Evolutionary conservation across 108 stramenopile species (phyloP), one percentile per base, ranked within the genome.

Genomic region (Fragilaria crotonensis): DNA sequence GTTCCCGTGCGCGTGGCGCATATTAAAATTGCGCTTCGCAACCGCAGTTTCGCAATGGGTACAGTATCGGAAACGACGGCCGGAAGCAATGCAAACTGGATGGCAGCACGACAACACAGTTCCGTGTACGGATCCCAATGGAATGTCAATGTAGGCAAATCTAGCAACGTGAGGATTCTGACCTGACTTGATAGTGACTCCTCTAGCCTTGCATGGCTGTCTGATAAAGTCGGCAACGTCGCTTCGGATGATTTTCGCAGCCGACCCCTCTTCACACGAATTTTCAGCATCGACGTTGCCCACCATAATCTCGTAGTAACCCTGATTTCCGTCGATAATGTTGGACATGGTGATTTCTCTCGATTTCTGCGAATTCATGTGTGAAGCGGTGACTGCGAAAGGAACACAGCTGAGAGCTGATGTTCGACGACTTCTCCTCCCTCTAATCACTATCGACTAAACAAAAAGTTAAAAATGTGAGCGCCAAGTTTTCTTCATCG

Each of bases 41-140:
- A 41, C 36, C 7, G 36, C 36, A 41, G 36, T 41, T 41, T 41
- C 11, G 36, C 36, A 41, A 41, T 41, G 36, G 7, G 14, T 41
- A n/a, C 55, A 56, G 28, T 41, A 56, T 27, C 55, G 55, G 55
- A 56, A 56, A 18, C 55, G 55, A 33, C 55, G 31, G 7, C 55
- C 55, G 19, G 20, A 21, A 18, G 23, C 18, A 5, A 44, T 20
- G 55, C 55, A 56, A 7, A 44, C 14, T 20, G 41, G 33, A 44
- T 56, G 31, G 19, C 33, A 31, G 22, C 55, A 56, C 7, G 41
- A n/a, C 5, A 56, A 27, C 27, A 56, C 28, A 7, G 22, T 33
- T 18, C 55, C 55, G 19, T 56, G 55, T 19, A 18, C 7, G 30
- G 55, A 7, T 18, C 22, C 55, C 5, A 20, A 27, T 7, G 55